Percentiles rank a stretch among this genome's conserved stretches.
These are phyloP conservation scores for Colletotrichum tamarilloi DNA, from an alignment of 2,329 filamentous ascomycete genomes.

Conservation along the genomic window DNA sequence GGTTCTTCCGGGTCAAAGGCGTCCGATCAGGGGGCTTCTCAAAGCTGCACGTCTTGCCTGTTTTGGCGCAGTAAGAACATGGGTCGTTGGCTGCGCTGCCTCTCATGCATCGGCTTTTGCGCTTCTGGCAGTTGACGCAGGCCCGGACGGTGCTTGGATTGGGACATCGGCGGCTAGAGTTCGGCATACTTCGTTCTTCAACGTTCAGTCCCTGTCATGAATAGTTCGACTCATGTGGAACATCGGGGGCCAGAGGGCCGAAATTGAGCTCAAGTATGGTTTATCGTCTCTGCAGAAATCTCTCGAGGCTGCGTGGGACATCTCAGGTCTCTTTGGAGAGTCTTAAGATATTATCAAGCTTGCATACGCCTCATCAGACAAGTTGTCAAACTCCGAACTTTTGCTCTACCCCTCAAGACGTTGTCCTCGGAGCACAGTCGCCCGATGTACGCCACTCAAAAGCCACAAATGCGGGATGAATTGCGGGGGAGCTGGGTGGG, in stretches of 20 bases:
- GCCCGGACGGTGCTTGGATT: conserved; percentile 17
- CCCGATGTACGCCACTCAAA: background rate
- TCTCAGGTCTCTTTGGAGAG: too few relatives aligned
- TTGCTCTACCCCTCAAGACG: background rate
- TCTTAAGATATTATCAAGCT: too few relatives aligned
- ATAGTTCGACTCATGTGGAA: too few relatives aligned
- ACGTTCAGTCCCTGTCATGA: too few relatives aligned
- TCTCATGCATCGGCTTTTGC: conserved; percentile 37
- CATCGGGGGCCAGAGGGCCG: too few relatives aligned
- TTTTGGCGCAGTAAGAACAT: conserved; percentile 44
- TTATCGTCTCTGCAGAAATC: too few relatives aligned
- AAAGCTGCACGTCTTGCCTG: conserved; percentile 46
- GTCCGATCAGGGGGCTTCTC: conserved; percentile 47
- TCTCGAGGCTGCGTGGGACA: too few relatives aligned
- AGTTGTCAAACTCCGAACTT: background rate
- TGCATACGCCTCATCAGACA: too few relatives aligned
- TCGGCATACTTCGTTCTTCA: background rate
- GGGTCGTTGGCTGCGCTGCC: conserved; percentile 30
- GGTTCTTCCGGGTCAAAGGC: conserved; percentile 48
- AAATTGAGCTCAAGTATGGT: too few relatives aligned
- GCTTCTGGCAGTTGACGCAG: conserved; percentile 37
- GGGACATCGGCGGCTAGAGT: background rate
- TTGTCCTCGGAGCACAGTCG: conserved; percentile 10
- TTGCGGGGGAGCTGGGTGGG: background rate
- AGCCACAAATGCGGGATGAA: background rate